Conservation (phyloP, 1,284 basidiomycete species). For the Taiwanofungus camphoratus region DNA sequence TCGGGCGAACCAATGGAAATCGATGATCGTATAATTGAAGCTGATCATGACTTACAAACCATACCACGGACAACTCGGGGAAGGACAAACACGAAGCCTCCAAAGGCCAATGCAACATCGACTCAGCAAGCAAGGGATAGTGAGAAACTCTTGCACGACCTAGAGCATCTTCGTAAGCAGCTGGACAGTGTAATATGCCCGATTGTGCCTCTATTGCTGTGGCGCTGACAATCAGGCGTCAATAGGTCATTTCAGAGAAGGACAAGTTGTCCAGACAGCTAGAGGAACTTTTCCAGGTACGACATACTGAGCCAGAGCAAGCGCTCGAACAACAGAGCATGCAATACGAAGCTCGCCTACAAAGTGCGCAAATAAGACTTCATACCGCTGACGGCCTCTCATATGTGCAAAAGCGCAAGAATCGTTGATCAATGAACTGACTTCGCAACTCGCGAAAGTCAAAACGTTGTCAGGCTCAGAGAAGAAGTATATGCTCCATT, state of each 20-base stretch:
- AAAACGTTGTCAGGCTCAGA: constrained; percentile 46
- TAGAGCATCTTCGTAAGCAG: constrained; percentile 19
- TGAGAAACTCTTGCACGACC: constrained; percentile 12
- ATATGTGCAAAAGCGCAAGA: constrained; percentile 43
- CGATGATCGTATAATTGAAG: constrained; percentile 10
- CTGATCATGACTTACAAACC: constrained; percentile 9
- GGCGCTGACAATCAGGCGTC: neutral
- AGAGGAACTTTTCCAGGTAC: constrained; percentile 49
- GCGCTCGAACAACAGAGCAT: constrained; percentile 39
- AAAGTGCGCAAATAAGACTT: constrained; percentile 44
- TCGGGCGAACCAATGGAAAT: constrained; percentile 5
- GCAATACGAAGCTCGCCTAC: constrained; percentile 44
- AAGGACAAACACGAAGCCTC: constrained; percentile 12
- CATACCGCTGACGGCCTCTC: constrained; percentile 3
- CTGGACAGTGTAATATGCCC: constrained; percentile 14
- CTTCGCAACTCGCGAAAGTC: constrained; percentile 43
- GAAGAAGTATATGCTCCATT: constrained; percentile 39
- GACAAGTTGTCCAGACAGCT: constrained; percentile 46
- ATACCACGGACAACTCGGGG: constrained; percentile 3
- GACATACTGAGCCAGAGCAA: constrained; percentile 59
- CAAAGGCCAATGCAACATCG: neutral
- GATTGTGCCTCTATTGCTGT: neutral
- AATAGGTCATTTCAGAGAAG: constrained; percentile 33
- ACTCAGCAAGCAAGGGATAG: constrained; percentile 12
- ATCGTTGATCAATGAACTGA: constrained; percentile 51